Conservation (phyloP, 2,329 filamentous ascomycete species). For the Chaetomium strumarium region DNA sequence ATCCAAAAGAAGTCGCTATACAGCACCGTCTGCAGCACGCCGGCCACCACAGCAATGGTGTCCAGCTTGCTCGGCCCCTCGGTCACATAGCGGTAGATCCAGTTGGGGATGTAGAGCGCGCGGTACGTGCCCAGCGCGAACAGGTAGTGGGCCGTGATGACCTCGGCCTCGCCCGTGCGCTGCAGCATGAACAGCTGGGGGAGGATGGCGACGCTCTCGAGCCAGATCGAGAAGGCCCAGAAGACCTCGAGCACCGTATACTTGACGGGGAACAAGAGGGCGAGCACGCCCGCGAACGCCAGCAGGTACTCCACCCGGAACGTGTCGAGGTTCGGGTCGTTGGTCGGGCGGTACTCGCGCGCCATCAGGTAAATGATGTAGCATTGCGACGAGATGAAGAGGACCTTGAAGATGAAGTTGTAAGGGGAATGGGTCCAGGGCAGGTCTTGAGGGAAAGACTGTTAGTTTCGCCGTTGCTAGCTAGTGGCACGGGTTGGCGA, state of each 20-base stretch:
- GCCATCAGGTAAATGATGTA: conserved; percentile 99
- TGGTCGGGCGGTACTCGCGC: conserved; percentile 93
- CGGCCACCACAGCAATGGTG: conserved; percentile 81
- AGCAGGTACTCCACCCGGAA: conserved; percentile 96
- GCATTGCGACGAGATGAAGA: conserved; percentile 83
- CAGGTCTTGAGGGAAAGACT: conserved; percentile 57
- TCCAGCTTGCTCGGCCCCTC: conserved; percentile 70
- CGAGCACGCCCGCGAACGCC: conserved; percentile 71
- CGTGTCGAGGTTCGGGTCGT: conserved; percentile 94
- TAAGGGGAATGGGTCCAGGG: conserved; percentile 81
- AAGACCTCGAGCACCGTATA: conserved; percentile 81
- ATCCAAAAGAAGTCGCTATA: conserved; percentile 99
- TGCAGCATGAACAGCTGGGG: conserved; percentile 98
- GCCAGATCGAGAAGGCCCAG: conserved; percentile 98
- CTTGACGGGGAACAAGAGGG: conserved; percentile 75
- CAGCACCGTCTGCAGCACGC: conserved; percentile 85
- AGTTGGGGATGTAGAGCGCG: conserved; percentile 96
- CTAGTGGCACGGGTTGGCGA: not conserved
- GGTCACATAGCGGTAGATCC: conserved; percentile 83
- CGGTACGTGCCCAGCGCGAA: conserved; percentile 89
- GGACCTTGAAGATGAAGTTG: conserved; percentile 91
- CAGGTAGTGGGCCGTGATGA: conserved; percentile 98
- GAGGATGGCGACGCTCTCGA: conserved; percentile 92
- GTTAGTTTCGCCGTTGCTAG: conserved; percentile 3
- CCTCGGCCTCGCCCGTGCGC: conserved; percentile 94